Evolutionary conservation across 129 eudicot species (phyloP), one percentile per base, ranked within the genome.

Genomic region (Centaurea solstitialis): DNA sequence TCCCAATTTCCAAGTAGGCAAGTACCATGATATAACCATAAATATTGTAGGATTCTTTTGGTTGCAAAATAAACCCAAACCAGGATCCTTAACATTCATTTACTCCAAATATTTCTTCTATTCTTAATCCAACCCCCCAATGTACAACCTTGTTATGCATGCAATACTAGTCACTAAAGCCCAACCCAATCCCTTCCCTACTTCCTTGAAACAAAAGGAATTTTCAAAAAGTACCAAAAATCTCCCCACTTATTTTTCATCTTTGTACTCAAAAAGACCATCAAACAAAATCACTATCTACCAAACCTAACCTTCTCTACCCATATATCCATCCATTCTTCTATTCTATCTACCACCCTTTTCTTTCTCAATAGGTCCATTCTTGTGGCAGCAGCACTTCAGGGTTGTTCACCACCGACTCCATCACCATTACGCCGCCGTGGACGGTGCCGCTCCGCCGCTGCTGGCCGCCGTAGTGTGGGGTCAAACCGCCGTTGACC

Each of bases 321-420:
- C 72, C 65, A 57, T 57, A 21, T 53, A 50, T 74, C 37, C 35
- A 33, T n/a, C 10, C 23, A 20, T 28, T 12, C 22, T 13, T 17
- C 0, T 39, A 28, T 76, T 23, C 73, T 70, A 72, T 45, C 79
- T 18, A 68, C 77, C 26, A 75, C 77, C 35, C 12, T 11, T 35
- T n/a, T n/a, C n/a, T n/a, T n/a, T n/a, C n/a, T 89, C 68, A 92
- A 61, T 90, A 93, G 57, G 93, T 93, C 97, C 97, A 93, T 18
- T 93, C 97, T 72, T 83, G 91, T 20, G 97, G 97, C 9, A 88
- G 93, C 38, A 80, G 76, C 41, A 82, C 21, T 13, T 87, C 93
- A 0, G 86, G 86, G 67, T 78, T 79, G 62, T 72, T 73, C 85
- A 77, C 26, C 50, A 68, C 35, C 33, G 77, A 76, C 66, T 86